Evolutionary conservation across 805 yeast genomes (phyloP), one percentile per base, ranked within the genome.

Genomic region (Candida dajiaensis): DNA sequence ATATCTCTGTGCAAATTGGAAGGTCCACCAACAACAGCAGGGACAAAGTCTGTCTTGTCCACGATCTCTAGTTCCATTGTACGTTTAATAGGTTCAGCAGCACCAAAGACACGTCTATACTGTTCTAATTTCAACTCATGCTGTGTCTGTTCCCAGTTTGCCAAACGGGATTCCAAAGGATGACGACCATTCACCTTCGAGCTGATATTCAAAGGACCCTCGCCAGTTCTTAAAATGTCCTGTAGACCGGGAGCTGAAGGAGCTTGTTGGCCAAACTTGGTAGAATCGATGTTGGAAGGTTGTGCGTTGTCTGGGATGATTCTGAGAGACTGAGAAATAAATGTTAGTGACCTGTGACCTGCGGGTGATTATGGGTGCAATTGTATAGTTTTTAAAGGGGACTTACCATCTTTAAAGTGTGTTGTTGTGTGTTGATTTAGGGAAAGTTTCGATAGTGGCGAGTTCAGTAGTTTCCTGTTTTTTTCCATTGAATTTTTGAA

Each of bases 1-100:
- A 94, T 85, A 60, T 90, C 96, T 50, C 73, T 76, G 61, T 88
- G 95, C 50, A 88, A 48, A 48, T 76, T 71, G 40, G 74, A 69
- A 7, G 78, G 56, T 7, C 81, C 84, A 13, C 89, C 89, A 12
- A 81, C 66, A 6, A 74, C 64, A 28, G 67, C 60, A 7, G 96
- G 96, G 50, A 73, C 80, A 64, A 81, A 81, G 49, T 85, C 89
- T 13, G 86, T 78, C 42, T 74, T 71, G 40, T 80, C 78, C 3
- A 92, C 84, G 22, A 92, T 76, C 47, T 79, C 72, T 60, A 87
- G 69, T 58, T 94, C 99, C 97, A 94, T 89, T 28, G 83, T 80
- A 60, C 97, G 77, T 61, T 83, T 83, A 65, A 92, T 85, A 9
- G 99, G 97, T 59, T 87, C 98, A 11, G 94, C 97, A 41, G 92